Evolutionary conservation across 2,329 filamentous ascomycete species (phyloP).

Genomic region (Aspergillus latus): DNA sequence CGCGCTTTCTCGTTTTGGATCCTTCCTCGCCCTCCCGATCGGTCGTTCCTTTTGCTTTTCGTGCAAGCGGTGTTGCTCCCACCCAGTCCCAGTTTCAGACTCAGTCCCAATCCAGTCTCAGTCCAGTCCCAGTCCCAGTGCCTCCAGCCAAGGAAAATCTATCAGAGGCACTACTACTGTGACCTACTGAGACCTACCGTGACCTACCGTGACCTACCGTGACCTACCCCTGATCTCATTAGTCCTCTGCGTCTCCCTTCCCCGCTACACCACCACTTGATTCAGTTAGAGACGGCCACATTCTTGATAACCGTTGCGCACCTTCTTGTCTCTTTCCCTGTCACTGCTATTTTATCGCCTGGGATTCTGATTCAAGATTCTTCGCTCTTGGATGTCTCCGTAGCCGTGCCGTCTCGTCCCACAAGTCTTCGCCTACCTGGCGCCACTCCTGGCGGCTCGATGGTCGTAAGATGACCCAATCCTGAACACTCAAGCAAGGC

Average conservation of each 20-base stretch:
- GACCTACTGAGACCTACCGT: no score
- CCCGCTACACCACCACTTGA: slow-evolving; percentile 5
- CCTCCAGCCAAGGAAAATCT: background rate
- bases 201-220: background rate
- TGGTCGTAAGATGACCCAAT: slow-evolving; percentile 18
- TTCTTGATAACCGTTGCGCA: background rate
- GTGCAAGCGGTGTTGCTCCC: background rate
- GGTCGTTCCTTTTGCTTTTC: slow-evolving; percentile 5
- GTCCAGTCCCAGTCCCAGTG: background rate
- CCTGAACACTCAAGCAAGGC: slow-evolving; percentile 7
- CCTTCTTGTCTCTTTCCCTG: background rate
- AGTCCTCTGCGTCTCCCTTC: background rate
- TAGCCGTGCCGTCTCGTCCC: slow-evolving; percentile 3
- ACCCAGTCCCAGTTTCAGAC: background rate
- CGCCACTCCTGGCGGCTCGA: slow-evolving; percentile 16
- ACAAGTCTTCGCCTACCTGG: slow-evolving; percentile 7
- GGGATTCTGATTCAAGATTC: background rate
- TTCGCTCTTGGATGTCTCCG: slow-evolving; percentile 6
- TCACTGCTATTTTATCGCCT: background rate
- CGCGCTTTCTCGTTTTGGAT: background rate
- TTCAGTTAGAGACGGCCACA: slow-evolving; percentile 4
- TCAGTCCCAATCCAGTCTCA: background rate
- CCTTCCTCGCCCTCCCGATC: no score
- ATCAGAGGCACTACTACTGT: background rate
- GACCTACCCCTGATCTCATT: slow-evolving; percentile 9